Conservation (phyloP, 2,329 filamentous ascomycete species). For the Paecilomyces sp. region DNA sequence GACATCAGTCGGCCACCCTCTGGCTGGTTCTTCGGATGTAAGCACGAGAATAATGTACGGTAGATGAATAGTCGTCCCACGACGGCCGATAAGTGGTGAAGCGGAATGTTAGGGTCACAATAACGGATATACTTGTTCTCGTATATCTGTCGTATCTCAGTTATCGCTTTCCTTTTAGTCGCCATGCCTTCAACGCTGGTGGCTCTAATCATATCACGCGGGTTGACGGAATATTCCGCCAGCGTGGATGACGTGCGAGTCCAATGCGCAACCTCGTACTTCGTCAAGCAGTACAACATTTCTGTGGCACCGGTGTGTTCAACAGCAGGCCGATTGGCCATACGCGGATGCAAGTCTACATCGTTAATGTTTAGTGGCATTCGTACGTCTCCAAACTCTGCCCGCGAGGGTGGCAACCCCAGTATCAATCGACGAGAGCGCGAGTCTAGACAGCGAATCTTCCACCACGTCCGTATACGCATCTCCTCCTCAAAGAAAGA, state of each 20-base stretch:
- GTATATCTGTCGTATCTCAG: conserved; percentile 27
- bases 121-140: conserved; percentile 30
- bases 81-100: conserved; percentile 19
- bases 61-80: conserved; percentile 39
- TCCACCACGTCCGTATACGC: conserved; percentile 62
- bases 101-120: conserved; percentile 32
- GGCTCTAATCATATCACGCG: too few species aligned
- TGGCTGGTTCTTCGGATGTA: conserved; percentile 31
- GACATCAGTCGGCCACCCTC: conserved; percentile 13
- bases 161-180: conserved; percentile 20
- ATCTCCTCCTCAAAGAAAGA: conserved; percentile 61
- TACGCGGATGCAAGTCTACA: conserved; percentile 35
- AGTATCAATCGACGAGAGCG: too few species aligned
- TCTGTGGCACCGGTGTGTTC: conserved; percentile 39
- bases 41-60: conserved; percentile 32
- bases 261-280: conserved; percentile 25
- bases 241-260: conserved; percentile 4
- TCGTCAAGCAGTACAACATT: conserved; percentile 34
- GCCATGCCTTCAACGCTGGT: conserved; percentile 5
- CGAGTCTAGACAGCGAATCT: conserved; percentile 14
- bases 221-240: conserved; percentile 9
- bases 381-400: not conserved
- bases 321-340: conserved; percentile 33
- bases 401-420: too few species aligned
- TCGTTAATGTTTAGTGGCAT: conserved; percentile 37